phyloP scores from a whole-genome alignment of 73 alveolate species.

The Uronychia setigera region DNA sequence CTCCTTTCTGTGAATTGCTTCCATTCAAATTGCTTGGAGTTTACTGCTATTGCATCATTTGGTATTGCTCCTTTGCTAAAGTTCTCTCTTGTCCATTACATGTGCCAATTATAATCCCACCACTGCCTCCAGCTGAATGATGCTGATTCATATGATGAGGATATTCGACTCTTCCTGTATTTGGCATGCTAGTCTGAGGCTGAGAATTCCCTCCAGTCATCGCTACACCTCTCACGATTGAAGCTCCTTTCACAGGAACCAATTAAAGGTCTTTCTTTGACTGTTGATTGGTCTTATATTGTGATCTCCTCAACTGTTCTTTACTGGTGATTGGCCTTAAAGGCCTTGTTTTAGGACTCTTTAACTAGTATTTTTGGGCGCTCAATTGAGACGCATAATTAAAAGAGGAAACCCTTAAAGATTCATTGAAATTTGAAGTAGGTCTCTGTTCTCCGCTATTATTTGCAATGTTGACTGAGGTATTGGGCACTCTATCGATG shows the following conservation, averaged over 20 bases:
- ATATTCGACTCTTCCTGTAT: background rate
- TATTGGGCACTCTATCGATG: background rate
- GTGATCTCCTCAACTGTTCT: background rate
- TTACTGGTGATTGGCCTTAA: constrained; percentile 1
- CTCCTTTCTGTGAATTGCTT: background rate
- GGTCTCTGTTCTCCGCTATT: background rate
- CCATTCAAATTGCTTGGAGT: too few species aligned
- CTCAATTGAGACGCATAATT: background rate
- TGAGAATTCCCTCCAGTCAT: too few species aligned
- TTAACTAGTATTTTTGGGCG: background rate
- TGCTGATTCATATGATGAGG: background rate
- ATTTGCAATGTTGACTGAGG: background rate
- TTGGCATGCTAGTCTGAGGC: too few species aligned
- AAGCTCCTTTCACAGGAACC: background rate
- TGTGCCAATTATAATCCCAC: background rate
- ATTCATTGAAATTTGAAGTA: background rate
- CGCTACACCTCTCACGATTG: background rate
- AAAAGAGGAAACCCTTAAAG: background rate
- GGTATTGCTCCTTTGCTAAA: too few species aligned
- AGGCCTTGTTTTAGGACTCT: background rate
- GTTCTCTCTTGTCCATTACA: background rate
- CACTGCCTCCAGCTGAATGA: background rate
- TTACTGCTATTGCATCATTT: background rate
- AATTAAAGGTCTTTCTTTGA: background rate
- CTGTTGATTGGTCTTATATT: background rate